Base-by-base conservation (phyloP, 2,329 filamentous ascomycete genomes). In the Pseudogymnoascus sp. region DNA sequence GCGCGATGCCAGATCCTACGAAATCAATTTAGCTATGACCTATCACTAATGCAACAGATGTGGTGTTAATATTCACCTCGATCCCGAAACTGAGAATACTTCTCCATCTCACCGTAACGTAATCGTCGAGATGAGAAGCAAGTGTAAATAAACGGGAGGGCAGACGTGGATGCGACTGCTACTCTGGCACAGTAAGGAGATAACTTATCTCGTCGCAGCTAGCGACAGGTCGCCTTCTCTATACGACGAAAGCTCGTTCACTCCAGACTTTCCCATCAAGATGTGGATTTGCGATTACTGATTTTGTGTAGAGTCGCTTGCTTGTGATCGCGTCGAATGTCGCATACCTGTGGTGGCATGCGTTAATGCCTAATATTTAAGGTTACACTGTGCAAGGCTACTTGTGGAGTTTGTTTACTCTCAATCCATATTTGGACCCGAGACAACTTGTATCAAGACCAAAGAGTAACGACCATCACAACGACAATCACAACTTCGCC, bases 1-100 rank as follows among this genome's bases (percentile, higher is more conserved):
- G 95, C 68, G 95, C 91, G 74, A 99, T 96, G 71, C 95, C 93
- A 69, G 95, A 96, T 68, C 93, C 93, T 97, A 70, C 64, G 59
- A 63, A 66, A 21, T 31, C 59, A 37, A 36, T 67, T 71, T 67
- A 74, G 69, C 65, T 65, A 39, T 65, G 37, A 60, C 29, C 71
- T 65, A 71, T 66, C 62, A 61, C 36, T 31, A 61, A 37, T 66
- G 57, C 36, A 14, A 64, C 21, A 63, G n/a, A n/a, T 57, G 54
- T 62, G 39, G 36, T 34, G 51, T 61, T 36, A 34, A 61, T 54
- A 66, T 72, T 61, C 75, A 88, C 87, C 88, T 81, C 86, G 84
- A 77, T 91, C 88, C 68, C 88, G 82, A 72, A 86, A 91, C 71
- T 90, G 87, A 39, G 86, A 87, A 75, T 87, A 90, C 74, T 89